Conservation (phyloP, 257 asterid genomes). For the Rauvolfia tetraphylla region DNA sequence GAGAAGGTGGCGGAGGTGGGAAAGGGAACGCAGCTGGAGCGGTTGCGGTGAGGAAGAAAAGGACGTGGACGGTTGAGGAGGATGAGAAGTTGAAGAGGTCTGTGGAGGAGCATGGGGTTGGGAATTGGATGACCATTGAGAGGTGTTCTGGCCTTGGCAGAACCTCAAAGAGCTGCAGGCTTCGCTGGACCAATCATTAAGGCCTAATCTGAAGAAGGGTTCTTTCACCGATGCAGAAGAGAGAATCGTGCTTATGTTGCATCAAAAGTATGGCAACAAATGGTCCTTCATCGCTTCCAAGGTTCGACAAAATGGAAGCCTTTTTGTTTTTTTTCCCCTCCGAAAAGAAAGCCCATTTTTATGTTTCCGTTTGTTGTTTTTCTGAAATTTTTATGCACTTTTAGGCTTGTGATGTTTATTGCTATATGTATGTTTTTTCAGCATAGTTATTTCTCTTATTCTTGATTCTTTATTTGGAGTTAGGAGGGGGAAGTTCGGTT, state of each 20-base stretch:
- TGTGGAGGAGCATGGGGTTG: constrained; percentile 41
- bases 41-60: constrained; percentile 30
- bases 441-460: background rate
- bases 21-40: background rate
- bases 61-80: constrained; percentile 66
- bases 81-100: constrained; percentile 44
- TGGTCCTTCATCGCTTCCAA: constrained; percentile 61
- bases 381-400: background rate
- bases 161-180: constrained; percentile 57
- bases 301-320: constrained; percentile 32
- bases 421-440: background rate
- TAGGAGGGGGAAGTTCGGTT: background rate
- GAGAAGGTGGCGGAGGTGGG: background rate
- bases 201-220: constrained; percentile 51
- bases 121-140: constrained; percentile 45
- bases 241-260: constrained; percentile 39
- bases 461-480: background rate
- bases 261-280: constrained; percentile 44
- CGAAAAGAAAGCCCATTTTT: no score
- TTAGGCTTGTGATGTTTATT: background rate
- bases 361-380: background rate
- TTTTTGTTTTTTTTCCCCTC: background rate
- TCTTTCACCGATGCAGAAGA: constrained; percentile 44
- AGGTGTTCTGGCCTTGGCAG: constrained; percentile 38
- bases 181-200: constrained; percentile 55